Evolutionary conservation across 1,284 basidiomycete species (phyloP).

Genomic region (Singerocomus inundabilis): DNA sequence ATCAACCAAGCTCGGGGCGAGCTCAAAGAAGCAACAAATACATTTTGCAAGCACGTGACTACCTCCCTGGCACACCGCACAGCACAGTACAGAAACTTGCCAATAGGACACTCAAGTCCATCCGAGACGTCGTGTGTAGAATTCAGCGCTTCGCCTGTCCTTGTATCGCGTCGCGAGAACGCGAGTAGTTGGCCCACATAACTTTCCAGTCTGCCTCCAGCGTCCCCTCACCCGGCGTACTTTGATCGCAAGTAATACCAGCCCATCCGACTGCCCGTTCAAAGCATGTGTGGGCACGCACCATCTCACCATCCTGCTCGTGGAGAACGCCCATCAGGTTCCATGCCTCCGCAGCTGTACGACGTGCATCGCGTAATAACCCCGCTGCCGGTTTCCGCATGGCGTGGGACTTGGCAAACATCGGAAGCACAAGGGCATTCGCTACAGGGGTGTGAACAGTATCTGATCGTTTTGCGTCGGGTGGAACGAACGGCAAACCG

Average conservation of each 20-base stretch:
- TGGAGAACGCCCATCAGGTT: conserved; percentile 51
- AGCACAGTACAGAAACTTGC: too few species aligned
- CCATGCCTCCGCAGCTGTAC: conserved; percentile 72
- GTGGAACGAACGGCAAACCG: conserved; percentile 39
- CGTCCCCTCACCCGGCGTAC: conserved; percentile 48
- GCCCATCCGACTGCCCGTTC: conserved; percentile 65
- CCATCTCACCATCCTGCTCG: conserved; percentile 39
- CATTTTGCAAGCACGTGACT: conserved; percentile 22
- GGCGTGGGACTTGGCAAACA: conserved; percentile 44
- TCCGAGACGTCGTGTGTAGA: too few species aligned
- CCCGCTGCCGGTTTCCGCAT: conserved; percentile 57
- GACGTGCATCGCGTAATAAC: conserved; percentile 65
- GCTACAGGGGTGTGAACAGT: conserved; percentile 45
- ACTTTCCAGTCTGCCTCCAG: conserved; percentile 57
- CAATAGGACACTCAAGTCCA: neutral
- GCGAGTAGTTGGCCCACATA: conserved; percentile 49
- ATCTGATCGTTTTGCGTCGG: conserved; percentile 38
- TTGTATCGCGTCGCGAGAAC: conserved; percentile 32
- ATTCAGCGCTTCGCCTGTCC: conserved; percentile 5
- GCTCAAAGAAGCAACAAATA: neutral
- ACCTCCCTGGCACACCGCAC: too few species aligned
- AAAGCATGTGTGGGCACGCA: conserved; percentile 51
- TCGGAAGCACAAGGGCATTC: conserved; percentile 40
- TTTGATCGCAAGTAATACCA: conserved; percentile 43
- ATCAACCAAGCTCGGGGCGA: conserved; percentile 10